Evolutionary conservation across 176 grass and related monocot species (phyloP).

Genomic region (bread wheat (Triticum aestivum)): IWGSC_CS_RefSeq_v2.1 NC_057806.1:671948769-671949268

Average conservation of each 20-base stretch:
- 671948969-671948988: constrained; percentile 38
- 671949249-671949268: not conserved
- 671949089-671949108: not conserved
- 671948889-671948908: constrained; percentile 94
- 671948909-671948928: constrained; percentile 29
- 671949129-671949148: not conserved
- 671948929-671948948: not conserved
- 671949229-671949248: not conserved
- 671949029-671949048: constrained; percentile 99
- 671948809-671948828: constrained; percentile 84
- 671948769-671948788: constrained; percentile 44
- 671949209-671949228: constrained; percentile 1
- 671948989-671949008: constrained; percentile 87
- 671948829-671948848: constrained; percentile 99
- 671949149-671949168: not conserved
- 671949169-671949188: not conserved
- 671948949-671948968: not conserved
- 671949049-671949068: constrained; percentile 74
- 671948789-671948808: constrained; percentile 81
- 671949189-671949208: not conserved
- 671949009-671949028: constrained; percentile 98
- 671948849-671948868: constrained; percentile 98
- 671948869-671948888: constrained; percentile 88
- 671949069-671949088: constrained; percentile 13
- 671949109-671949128: not conserved